Evolutionary conservation across 2,329 filamentous ascomycete genomes (phyloP).

Genomic region (Orbilia quercus): DNA sequence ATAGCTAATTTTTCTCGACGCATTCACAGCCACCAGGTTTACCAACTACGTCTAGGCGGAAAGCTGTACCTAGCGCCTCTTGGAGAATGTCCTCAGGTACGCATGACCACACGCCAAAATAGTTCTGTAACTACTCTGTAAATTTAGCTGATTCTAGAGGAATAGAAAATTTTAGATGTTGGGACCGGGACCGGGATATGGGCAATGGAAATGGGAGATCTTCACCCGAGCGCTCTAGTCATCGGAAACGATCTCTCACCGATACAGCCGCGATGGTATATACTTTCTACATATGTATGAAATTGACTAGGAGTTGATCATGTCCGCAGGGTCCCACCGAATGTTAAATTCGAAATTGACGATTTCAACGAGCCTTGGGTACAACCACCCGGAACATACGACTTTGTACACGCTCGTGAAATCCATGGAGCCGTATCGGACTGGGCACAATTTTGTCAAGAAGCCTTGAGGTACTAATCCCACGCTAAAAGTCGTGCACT

Average conservation of each 20-base stretch:
- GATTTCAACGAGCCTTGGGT: slow-evolving; percentile 62
- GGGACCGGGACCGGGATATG: slow-evolving; percentile 62
- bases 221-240: slow-evolving; percentile 56
- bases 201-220: slow-evolving; percentile 61
- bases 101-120: background rate
- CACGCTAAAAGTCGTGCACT: no score
- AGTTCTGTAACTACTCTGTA: background rate
- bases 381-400: slow-evolving; percentile 65
- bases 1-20: background rate
- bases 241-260: slow-evolving; percentile 59
- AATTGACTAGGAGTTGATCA: slow-evolving; percentile 28
- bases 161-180: slow-evolving; percentile 61
- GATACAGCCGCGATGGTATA: slow-evolving; percentile 59
- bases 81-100: slow-evolving; percentile 58
- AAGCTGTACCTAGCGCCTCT: slow-evolving; percentile 64
- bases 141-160: background rate
- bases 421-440: slow-evolving; percentile 70
- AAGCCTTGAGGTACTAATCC: slow-evolving; percentile 51
- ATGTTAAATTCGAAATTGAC: slow-evolving; percentile 61
- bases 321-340: slow-evolving; percentile 52
- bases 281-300: slow-evolving; percentile 4
- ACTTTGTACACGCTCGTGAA: slow-evolving; percentile 70
- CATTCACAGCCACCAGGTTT: slow-evolving; percentile 59
- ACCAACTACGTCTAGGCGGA: slow-evolving; percentile 61
- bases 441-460: slow-evolving; percentile 63